Evolutionary conservation across 306 rosid species (phyloP), one percentile per base, ranked within the genome.

Genomic region (Trichosanthes cucumerina): DNA sequence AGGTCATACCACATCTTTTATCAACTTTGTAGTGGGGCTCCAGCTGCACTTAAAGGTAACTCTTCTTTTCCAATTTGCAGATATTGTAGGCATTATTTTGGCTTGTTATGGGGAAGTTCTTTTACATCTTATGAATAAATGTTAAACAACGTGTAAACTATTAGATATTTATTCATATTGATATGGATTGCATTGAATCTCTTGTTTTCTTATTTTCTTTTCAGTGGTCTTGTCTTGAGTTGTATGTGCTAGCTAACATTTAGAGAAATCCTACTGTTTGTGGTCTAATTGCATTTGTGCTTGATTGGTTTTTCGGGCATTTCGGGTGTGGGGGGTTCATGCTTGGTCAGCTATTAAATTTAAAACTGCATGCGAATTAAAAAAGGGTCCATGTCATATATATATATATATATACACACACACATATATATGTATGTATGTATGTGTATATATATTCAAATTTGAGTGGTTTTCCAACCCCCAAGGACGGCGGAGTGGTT

Each of bases 1-100:
- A 92, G 99, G 86, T 95, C 99, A 31, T 95, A 95, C 79, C 99
- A 95, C 86, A 95, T 95, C 84, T 95, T 95, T 90, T 95, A 95
- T 90, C 97, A 92, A 87, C 96, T 95, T 19, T 95, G 99, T 84
- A 93, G 92, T 83, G 99, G 99, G 84, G 99, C 97, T 83, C 89
- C 96, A 34, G 82, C 89, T 64, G 79, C 87, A 63, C 91, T 95
- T 13, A 90, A 85, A 87, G 97, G 98, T 95, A 85, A 82, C 58
- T 54, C 57, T 21, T 78, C 78, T 62, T 21, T 49, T 64, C 28
- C n/a, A 49, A 16, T 57, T 49, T 49, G 43, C 10, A 46, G 59
- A 8, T 49, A 47, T 31, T 72, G 15, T 49, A 4, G 59, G 77
- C 21, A 43, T 21, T 44, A 44, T 71, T 71, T 71, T 71, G 53